These are phyloP conservation scores for Beta corolliflora DNA, from an alignment of 179 eudicot genomes.

Conservation along the genomic window DNA sequence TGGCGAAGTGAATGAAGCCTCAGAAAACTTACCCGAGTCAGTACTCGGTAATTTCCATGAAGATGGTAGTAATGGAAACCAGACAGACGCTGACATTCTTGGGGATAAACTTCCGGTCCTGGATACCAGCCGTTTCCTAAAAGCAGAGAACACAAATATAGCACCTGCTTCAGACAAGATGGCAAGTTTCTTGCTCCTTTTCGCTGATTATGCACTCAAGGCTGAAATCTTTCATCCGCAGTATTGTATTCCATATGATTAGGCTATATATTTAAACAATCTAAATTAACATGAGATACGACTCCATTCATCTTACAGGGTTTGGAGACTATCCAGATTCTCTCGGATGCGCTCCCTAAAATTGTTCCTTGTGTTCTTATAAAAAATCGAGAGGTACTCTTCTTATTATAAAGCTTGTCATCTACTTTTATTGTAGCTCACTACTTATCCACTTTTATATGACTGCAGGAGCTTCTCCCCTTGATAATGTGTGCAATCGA, in stretches of 20 bases:
- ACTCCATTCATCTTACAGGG: conserved; percentile 46
- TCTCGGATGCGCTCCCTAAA: conserved; percentile 93
- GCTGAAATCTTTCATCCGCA: neutral
- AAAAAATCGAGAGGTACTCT: conserved; percentile 90
- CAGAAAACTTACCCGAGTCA: conserved; percentile 35
- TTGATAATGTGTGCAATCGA: conserved; percentile 99
- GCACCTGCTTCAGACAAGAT: conserved; percentile 57
- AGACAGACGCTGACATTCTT: conserved; percentile 31
- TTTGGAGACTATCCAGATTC: conserved; percentile 88
- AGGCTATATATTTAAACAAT: neutral
- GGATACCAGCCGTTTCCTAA: conserved; percentile 40
- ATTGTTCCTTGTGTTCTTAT: conserved; percentile 98
- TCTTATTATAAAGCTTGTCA: conserved; percentile 13
- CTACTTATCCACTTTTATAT: conserved; percentile 22
- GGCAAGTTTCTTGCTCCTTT: conserved; percentile 44
- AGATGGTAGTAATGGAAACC: conserved; percentile 36
- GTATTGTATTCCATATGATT: neutral
- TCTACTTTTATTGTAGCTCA: conserved; percentile 8
- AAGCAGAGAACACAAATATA: conserved; percentile 40
- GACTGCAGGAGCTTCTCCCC: conserved; percentile 92
- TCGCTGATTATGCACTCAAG: neutral
- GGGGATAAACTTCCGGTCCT: conserved; percentile 39
- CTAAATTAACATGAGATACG: conserved; percentile 1
- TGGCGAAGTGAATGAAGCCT: conserved; percentile 33
- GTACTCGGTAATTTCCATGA: conserved; percentile 30